Base-by-base conservation (phyloP, 2,329 filamentous ascomycete species). In the Shiraia sp. region DNA sequence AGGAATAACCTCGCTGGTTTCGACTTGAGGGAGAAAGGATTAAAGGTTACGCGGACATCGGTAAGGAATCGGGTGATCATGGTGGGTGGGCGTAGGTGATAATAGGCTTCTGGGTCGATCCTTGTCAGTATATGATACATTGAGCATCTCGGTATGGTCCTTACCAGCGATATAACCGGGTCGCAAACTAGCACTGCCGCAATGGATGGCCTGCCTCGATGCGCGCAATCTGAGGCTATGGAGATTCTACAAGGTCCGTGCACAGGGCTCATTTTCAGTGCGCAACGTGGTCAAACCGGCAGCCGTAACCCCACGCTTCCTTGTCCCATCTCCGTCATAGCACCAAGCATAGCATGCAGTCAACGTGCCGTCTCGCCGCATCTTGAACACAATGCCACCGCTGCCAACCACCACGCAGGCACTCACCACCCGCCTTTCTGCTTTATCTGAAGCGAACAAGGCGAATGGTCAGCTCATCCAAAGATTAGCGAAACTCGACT, bases 41-140 rank as follows among this genome's bases (percentile, higher is more conserved):
- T 96, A 83, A 97, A 96, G 68, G 83, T 83, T 53, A 90, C 86
- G 61, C 80, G 83, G 61, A 97, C 84, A 68, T 90, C 83, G 69
- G 90, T 92, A 70, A 95, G 81, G 76, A 89, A 93, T 67, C 85
- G 84, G 45, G 88, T 92, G 48, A 93, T 88, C 89, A 93, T 93
- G 60, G 63, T 68, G n/a, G n/a, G n/a, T n/a, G n/a, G 67, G 60
- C 29, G 47, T 17, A 7, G 36, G 26, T 23, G 6, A 28, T 19
- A 16, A 36, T 17, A 23, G 32, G 24, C 8, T 29, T 7, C 15
- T 13, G 8, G 8, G 7, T 14, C 15, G 12, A n/a, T n/a, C 3
- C n/a, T 9, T 13, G 27, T 10, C 8, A 29, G 12, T 14, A 14
- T 29, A 12, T 29, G 27, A 4, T 13, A 12, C n/a, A n/a, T 14